Percentiles rank a stretch among this genome's conserved stretches.
phyloP scores from a whole-genome alignment of 2,329 filamentous ascomycete genomes.

The Apiospora pterosperma region DNA sequence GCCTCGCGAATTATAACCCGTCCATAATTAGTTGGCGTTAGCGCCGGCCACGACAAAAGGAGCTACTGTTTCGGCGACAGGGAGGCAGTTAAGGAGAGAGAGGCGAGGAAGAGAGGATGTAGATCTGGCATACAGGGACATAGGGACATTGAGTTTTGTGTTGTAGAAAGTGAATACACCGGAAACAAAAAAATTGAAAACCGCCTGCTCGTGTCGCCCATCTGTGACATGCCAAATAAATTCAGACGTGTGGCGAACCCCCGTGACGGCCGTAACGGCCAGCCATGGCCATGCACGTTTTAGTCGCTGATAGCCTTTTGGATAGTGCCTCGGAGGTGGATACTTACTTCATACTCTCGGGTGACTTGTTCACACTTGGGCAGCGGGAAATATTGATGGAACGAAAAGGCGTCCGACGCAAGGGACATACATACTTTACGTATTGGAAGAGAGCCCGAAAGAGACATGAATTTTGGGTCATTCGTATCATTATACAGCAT shows the following conservation, averaged over 20 bases:
- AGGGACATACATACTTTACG: not conserved
- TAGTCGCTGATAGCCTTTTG: too few relatives aligned
- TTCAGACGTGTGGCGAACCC: too few relatives aligned
- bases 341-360: too few relatives aligned
- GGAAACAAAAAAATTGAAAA: constrained; percentile 2
- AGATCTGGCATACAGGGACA: constrained; percentile 6
- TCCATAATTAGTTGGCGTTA: constrained; percentile 3
- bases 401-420: not conserved
- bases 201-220: not conserved
- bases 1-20: constrained; percentile 13
- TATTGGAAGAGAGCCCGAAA: not conserved
- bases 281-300: too few relatives aligned
- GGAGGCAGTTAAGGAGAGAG: not conserved
- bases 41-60: not conserved
- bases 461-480: not conserved
- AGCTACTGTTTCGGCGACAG: constrained; percentile 1
- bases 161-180: constrained; percentile 4
- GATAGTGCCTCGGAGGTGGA: too few relatives aligned
- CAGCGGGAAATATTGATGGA: not conserved
- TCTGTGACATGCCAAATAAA: too few relatives aligned
- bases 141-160: constrained; percentile 6
- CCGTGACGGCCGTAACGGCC: too few relatives aligned
- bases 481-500: constrained; percentile 8
- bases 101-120: not conserved
- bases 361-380: too few relatives aligned